Percentiles rank a stretch among this genome's conserved stretches.
Conservation (phyloP, 179 eudicot species). For the Spergularia azorica region DNA sequence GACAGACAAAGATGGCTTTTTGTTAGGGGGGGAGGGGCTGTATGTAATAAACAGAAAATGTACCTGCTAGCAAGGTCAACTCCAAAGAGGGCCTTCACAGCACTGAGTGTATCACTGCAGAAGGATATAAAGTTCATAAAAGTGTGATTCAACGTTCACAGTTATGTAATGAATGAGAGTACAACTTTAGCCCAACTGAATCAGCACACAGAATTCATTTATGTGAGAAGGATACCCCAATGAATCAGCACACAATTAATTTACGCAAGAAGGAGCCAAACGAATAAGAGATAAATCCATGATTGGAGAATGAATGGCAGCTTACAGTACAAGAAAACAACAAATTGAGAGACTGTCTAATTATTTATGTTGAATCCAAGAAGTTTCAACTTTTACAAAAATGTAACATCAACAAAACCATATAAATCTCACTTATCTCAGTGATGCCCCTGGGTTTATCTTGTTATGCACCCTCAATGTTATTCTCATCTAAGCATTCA, state of each 20-base stretch:
- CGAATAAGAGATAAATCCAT: not conserved
- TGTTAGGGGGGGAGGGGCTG: too few species aligned
- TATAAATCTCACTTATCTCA: too few species aligned
- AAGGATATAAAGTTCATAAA: constrained; percentile 19
- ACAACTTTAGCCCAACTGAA: not conserved
- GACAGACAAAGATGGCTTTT: too few species aligned
- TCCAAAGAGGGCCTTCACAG: constrained; percentile 84
- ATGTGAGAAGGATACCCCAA: too few species aligned
- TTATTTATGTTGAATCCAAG: not conserved
- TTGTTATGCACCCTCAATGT: too few species aligned
- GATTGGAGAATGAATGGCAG: not conserved
- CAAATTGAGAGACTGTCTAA: not conserved
- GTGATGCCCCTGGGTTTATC: too few species aligned
- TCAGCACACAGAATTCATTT: not conserved
- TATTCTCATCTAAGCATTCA: too few species aligned
- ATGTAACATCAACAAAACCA: not conserved
- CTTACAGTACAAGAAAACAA: not conserved
- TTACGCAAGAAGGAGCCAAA: not conserved
- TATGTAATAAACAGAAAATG: not conserved
- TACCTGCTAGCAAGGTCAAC: constrained; percentile 93
- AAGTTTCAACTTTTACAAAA: not conserved
- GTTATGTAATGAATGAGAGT: not conserved
- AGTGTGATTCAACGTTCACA: not conserved
- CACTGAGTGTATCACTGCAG: constrained; percentile 68
- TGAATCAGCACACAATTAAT: not conserved